Evolutionary conservation across 2,329 filamentous ascomycete species (phyloP).

Genomic region (Cadophora gregata): DNA sequence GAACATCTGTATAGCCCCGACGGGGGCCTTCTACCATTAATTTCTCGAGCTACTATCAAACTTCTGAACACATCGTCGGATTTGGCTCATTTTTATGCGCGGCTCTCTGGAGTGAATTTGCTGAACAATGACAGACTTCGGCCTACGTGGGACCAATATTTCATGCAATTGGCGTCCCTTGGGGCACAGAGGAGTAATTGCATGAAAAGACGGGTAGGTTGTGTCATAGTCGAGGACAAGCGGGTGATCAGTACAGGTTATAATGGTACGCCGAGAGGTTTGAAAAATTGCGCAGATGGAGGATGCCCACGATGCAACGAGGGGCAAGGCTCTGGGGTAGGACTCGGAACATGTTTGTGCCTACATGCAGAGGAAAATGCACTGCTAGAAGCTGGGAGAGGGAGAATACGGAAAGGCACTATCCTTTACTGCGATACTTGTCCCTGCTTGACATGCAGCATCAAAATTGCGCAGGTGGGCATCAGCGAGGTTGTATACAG

Average conservation of each 20-base stretch:
- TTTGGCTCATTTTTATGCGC: slow-evolving; percentile 72
- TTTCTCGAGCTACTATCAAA: slow-evolving; percentile 81
- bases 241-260: slow-evolving; percentile 95
- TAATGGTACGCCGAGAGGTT: slow-evolving; percentile 91
- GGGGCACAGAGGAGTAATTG: slow-evolving; percentile 92
- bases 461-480: slow-evolving; percentile 97
- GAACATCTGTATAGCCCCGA: slow-evolving; percentile 72
- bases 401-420: slow-evolving; percentile 81
- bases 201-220: slow-evolving; percentile 97
- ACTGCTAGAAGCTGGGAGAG: slow-evolving; percentile 88
- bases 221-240: slow-evolving; percentile 84
- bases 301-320: slow-evolving; percentile 89
- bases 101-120: slow-evolving; percentile 77
- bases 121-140: slow-evolving; percentile 79
- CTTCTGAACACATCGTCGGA: slow-evolving; percentile 84
- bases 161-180: slow-evolving; percentile 94
- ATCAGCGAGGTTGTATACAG: slow-evolving; percentile 96
- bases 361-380: slow-evolving; percentile 99
- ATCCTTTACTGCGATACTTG: slow-evolving; percentile 96
- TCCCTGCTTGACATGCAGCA: slow-evolving; percentile 95
- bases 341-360: slow-evolving; percentile 87
- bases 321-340: slow-evolving; percentile 70
- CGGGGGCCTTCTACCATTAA: slow-evolving; percentile 74
- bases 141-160: slow-evolving; percentile 95
- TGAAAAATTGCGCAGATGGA: slow-evolving; percentile 90